Conservation (phyloP, 148 eudicot species). For the Amaranthus cruentus region DNA sequence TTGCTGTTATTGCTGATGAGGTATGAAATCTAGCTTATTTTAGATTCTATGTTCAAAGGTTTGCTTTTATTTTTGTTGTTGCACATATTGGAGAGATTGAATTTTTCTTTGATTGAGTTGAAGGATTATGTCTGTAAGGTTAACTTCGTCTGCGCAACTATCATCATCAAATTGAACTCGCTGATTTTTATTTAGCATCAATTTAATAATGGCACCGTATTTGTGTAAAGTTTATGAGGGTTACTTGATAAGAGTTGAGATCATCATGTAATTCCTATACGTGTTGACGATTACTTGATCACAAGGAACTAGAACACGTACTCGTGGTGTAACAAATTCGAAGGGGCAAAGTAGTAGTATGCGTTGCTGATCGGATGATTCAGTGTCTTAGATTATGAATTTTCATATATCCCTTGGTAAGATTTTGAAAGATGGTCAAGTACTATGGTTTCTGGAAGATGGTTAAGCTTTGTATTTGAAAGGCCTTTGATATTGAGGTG, state of each 20-base stretch:
- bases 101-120: not conserved
- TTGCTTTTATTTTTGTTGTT: not conserved
- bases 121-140: not conserved
- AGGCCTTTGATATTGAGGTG: not conserved
- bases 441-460: not conserved
- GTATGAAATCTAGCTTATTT: conserved; percentile 19
- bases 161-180: not conserved
- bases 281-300: not conserved
- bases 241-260: not conserved
- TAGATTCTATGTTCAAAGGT: not conserved
- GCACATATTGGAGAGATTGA: not conserved
- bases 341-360: no score
- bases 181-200: not conserved
- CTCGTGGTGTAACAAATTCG: no score
- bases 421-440: not conserved
- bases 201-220: not conserved
- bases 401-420: not conserved
- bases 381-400: not conserved
- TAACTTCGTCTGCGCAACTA: not conserved
- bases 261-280: no score
- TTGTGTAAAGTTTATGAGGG: not conserved
- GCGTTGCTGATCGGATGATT: not conserved
- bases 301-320: no score
- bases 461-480: not conserved
- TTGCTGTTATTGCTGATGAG: conserved; percentile 83